Conservation (phyloP, 2,329 filamentous ascomycete species). For the Ophiostoma perfectum region DNA sequence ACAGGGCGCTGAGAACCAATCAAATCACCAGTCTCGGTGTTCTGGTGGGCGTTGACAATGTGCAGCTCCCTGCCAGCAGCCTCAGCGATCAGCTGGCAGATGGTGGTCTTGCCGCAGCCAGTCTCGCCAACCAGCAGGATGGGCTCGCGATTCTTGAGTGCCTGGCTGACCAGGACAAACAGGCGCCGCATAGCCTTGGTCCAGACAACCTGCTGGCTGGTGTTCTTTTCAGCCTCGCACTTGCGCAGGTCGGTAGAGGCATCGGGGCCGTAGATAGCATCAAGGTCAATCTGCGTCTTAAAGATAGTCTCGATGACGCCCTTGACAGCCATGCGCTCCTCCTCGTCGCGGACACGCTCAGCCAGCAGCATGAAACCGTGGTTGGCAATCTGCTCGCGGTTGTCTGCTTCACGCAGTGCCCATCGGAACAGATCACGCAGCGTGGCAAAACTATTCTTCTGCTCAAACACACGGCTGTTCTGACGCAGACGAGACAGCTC, state of each 20-base stretch:
- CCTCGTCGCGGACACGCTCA: conserved; percentile 85
- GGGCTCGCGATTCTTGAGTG: conserved; percentile 84
- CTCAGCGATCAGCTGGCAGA: conserved; percentile 86
- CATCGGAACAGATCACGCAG: conserved; percentile 93
- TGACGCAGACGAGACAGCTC: conserved; percentile 86
- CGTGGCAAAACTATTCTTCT: conserved; percentile 95
- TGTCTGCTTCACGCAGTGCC: conserved; percentile 80
- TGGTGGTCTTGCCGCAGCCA: conserved; percentile 94
- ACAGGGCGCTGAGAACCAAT: conserved; percentile 93
- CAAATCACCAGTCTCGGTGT: conserved; percentile 93
- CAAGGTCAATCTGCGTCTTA: conserved; percentile 74
- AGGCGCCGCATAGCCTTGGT: conserved; percentile 89
- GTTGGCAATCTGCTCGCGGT: conserved; percentile 77
- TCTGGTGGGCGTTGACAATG: conserved; percentile 96
- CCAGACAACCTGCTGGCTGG: conserved; percentile 73
- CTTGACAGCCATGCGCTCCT: conserved; percentile 80
- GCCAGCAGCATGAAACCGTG: conserved; percentile 96
- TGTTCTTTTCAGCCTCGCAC: conserved; percentile 41
- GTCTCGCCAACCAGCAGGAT: conserved; percentile 94
- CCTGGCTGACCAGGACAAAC: conserved; percentile 81
- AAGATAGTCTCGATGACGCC: conserved; percentile 84
- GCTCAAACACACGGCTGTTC: conserved; percentile 86
- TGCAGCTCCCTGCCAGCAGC: conserved; percentile 69
- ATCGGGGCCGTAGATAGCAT: conserved; percentile 62
- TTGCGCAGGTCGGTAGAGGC: conserved; percentile 48